These are phyloP conservation scores for Triticum monococcum DNA, from an alignment of 176 grass and related monocot genomes.

Conservation along the genomic window DNA sequence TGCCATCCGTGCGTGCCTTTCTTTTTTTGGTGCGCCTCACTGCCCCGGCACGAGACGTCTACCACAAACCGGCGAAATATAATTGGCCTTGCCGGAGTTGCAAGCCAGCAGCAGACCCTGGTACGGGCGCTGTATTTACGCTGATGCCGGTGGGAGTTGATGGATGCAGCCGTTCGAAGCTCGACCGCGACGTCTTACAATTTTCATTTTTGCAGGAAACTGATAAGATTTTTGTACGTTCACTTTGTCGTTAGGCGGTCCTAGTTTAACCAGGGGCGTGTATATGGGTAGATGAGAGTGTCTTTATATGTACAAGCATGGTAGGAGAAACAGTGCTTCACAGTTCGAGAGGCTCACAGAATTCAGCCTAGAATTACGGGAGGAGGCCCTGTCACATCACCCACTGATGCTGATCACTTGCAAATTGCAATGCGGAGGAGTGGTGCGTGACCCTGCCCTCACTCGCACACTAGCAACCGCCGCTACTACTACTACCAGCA, in stretches of 20 bases:
- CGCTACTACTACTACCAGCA: neutral
- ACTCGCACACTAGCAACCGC: neutral
- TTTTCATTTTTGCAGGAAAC: neutral
- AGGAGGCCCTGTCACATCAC: neutral
- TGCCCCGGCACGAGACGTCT: neutral
- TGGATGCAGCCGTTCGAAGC: neutral
- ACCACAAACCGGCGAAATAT: neutral
- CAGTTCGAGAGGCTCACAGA: neutral
- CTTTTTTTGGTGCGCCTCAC: constrained; percentile 4
- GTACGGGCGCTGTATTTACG: constrained; percentile 4
- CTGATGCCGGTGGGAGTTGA: neutral
- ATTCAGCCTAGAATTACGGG: neutral
- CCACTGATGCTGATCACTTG: neutral
- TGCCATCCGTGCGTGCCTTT: constrained; percentile 14
- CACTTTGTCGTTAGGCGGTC: neutral
- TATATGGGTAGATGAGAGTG: neutral
- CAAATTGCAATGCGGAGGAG: neutral
- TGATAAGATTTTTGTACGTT: neutral
- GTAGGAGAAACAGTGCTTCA: neutral
- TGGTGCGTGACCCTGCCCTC: constrained; percentile 34
- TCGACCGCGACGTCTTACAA: neutral
- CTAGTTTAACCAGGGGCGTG: neutral
- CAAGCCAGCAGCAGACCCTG: neutral
- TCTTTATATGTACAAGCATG: too few species aligned
- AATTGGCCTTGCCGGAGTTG: neutral